Evolutionary conservation across 164 flowering plant species (phyloP).

Genomic region (Warburgia ugandensis): DNA sequence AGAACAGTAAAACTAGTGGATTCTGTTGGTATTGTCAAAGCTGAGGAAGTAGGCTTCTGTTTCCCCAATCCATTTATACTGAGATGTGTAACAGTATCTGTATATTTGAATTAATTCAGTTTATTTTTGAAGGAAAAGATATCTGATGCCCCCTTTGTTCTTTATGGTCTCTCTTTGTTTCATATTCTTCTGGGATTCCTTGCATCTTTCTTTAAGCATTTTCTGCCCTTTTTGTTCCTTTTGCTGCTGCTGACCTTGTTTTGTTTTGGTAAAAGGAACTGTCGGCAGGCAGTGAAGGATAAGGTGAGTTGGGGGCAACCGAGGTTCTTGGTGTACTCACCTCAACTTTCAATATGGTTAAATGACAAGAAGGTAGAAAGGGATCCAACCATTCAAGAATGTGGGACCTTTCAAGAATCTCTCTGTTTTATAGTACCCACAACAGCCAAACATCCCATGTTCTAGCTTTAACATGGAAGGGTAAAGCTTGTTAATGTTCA

Average conservation of each 20-base stretch:
- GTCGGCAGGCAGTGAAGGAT: constrained; percentile 26
- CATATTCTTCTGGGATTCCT: background rate
- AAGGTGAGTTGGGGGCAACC: too few species aligned
- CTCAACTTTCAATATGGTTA: too few species aligned
- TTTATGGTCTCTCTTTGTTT: background rate
- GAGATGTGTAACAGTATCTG: constrained; percentile 24
- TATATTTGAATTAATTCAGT: constrained; percentile 27
- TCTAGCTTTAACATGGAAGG: too few species aligned
- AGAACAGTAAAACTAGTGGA: background rate
- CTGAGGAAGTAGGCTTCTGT: too few species aligned
- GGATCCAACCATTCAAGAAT: too few species aligned
- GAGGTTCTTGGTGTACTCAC: too few species aligned
- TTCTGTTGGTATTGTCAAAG: background rate
- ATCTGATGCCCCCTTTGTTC: background rate
- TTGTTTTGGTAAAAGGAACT: background rate
- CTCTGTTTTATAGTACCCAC: too few species aligned
- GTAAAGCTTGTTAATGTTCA: too few species aligned
- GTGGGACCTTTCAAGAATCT: too few species aligned
- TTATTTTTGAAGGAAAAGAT: constrained; percentile 11
- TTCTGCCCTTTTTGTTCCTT: background rate
- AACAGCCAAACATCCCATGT: too few species aligned
- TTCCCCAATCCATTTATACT: constrained; percentile 19
- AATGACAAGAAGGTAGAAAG: too few species aligned
- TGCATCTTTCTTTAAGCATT: too few species aligned
- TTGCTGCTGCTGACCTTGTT: background rate